These are phyloP conservation scores for Pezicula neosporulosa DNA, from an alignment of 2,329 filamentous ascomycete species.

Conservation along the genomic window DNA sequence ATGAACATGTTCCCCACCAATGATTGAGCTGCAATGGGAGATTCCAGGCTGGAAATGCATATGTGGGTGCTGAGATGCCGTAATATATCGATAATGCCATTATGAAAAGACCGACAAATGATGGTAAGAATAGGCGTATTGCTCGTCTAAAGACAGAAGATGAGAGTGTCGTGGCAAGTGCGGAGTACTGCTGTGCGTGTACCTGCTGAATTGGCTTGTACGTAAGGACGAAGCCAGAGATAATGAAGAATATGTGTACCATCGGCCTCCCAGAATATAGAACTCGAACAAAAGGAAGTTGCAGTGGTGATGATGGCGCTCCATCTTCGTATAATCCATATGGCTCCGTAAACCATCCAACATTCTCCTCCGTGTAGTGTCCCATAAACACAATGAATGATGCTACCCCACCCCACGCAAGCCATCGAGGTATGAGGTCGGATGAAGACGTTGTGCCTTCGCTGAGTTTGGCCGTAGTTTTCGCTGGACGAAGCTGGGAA, in stretches of 20 bases:
- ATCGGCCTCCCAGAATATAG: constrained; percentile 42
- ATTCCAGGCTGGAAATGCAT: constrained; percentile 31
- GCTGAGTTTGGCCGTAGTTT: constrained; percentile 21
- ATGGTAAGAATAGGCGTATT: constrained; percentile 43
- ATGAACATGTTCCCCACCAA: constrained; percentile 37
- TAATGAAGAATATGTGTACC: constrained; percentile 50
- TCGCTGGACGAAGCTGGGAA: constrained; percentile 30
- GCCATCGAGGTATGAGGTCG: constrained; percentile 42
- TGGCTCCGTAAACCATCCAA: constrained; percentile 32
- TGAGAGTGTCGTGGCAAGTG: constrained; percentile 36
- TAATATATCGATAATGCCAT: constrained; percentile 42
- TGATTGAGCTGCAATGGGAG: constrained; percentile 35
- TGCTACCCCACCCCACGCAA: constrained; percentile 47
- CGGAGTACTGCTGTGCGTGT: constrained; percentile 33
- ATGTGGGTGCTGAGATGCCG: constrained; percentile 41
- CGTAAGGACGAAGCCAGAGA: constrained; percentile 45
- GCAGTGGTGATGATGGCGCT: constrained; percentile 35
- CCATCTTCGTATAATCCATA: constrained; percentile 27
- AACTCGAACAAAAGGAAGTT: constrained; percentile 41
- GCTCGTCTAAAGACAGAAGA: constrained; percentile 45
- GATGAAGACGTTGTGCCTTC: constrained; percentile 27
- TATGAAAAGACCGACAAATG: constrained; percentile 38
- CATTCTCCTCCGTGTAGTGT: constrained; percentile 39
- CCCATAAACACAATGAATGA: constrained; percentile 45
- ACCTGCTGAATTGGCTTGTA: constrained; percentile 40